These are phyloP conservation scores for Gossypium trilobum DNA, from an alignment of 441 rosid genomes.

Conservation along the genomic window DNA sequence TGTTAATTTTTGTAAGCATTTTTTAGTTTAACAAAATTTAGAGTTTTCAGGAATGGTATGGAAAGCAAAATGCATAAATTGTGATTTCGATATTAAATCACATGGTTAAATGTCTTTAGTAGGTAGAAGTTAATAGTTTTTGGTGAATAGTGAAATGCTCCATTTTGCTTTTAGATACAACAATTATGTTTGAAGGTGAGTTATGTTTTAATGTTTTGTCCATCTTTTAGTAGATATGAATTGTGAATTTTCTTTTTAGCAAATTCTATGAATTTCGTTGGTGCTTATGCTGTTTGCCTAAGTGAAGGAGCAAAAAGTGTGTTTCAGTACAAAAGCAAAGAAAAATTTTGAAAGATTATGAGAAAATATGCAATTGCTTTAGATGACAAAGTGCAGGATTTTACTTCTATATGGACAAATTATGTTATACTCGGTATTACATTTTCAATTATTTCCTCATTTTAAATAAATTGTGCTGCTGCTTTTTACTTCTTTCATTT, in stretches of 20 bases:
- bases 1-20: not conserved
- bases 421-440: not conserved
- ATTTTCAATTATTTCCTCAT: not conserved
- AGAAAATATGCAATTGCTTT: not conserved
- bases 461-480: not conserved
- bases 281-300: not conserved
- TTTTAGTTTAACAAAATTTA: not conserved
- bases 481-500: not conserved
- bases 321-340: not conserved
- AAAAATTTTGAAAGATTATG: not conserved
- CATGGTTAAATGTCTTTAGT: not conserved
- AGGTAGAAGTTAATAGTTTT: not conserved
- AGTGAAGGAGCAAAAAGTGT: not conserved
- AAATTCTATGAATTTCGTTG: not conserved
- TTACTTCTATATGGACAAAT: not conserved
- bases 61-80: not conserved
- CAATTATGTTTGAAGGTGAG: not conserved
- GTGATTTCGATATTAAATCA: not conserved
- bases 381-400: not conserved
- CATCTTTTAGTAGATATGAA: not conserved
- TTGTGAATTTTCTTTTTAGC: not conserved
- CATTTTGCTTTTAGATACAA: not conserved
- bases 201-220: not conserved
- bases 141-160: not conserved
- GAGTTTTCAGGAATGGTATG: not conserved